Base-by-base conservation (phyloP, 2,329 filamentous ascomycete species). In the Verruconis gallopava region DNA sequence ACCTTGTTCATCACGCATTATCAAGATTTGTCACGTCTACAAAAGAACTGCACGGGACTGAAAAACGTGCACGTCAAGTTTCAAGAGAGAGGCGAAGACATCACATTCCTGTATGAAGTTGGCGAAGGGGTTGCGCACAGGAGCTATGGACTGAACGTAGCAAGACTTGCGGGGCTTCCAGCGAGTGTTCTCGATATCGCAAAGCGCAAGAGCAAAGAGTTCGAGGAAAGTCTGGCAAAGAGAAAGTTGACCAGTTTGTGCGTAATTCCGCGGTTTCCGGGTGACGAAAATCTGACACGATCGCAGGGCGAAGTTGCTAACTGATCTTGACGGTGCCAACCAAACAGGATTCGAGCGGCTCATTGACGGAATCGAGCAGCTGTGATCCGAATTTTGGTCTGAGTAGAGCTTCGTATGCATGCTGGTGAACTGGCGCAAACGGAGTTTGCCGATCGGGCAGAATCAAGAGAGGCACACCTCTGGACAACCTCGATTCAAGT, bases 1-100 rank as follows among this genome's bases (percentile, higher is more conserved):
- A 93, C 85, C 4, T 69, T 98, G 33, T 98, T 98, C 67, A 94
- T 98, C 59, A 98, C 91, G 3, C 91, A 98, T 63, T 98, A 98
- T 60, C 91, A 98, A 63, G 80, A 79, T 49, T 73, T 98, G 1
- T 69, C 73, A n/a, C 76, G 78, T 6, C 71, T 93, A 48, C 77
- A 75, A 1, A 81, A 93, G 45, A 69, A 71, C 1, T n/a, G 15
- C 4, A 12, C 21, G n/a, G 80, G 76, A 53, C 57, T 95, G 51
- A 77, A 72, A 51, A 96, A 96, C 58, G 84, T 95, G 37, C 91
- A 98, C 58, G 96, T 98, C 89, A 76, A 75, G 40, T 98, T 98
- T 61, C 77, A 73, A 3, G 73, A 77, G 55, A 58, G 54, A 1
- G 77, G 84, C 22, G 76, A 85, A 48, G 80, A 93, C 36, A 81